Base-by-base conservation (phyloP, 2,329 filamentous ascomycete genomes). In the Allantophomopsis lycopodina region DNA sequence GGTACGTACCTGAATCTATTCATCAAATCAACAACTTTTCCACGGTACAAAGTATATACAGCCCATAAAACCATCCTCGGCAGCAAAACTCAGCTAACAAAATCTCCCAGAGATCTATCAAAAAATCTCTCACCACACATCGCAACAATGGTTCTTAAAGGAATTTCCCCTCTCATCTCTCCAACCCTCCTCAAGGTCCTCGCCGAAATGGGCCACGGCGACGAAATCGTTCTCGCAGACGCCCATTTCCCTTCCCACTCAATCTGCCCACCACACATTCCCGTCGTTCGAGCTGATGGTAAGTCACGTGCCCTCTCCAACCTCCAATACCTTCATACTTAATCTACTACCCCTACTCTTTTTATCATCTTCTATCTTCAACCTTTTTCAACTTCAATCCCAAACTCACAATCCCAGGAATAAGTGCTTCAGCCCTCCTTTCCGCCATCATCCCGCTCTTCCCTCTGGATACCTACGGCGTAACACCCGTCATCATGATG, bases 131-230 rank as follows among this genome's bases (percentile, higher is more conserved):
- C 7, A 20, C 18, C 18, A 20, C 23, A 28, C 4, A 28, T 28
- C 23, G 23, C 35, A 37, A 37, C n/a, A 15, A 44, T 44, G 40
- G 37, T 39, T 33, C 40, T 44, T 31, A 44, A 44, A 39, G 42
- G 42, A 15, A 44, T 44, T 13, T 39, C 36, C 15, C 42, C 42
- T 12, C 35, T 42, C 18, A 39, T 44, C 36, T 42, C 42, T 11
- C 42, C 42, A 12, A 37, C 37, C 11, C 42, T 44, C 13, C 42
- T 44, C 32, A 39, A 42, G 34, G 18, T 42, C 20, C 40, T 44
- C 17, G 36, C 36, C 4, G 39, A 39, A 32, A 44, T 44, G 42
- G 42, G 42, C 15, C 42, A 44, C 34, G 42, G 42, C 32, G 42
- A 44, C 32, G 40, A 39, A 20, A 44, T 44, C 15, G 42, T 40